These are phyloP conservation scores for Pelargonium citronellum DNA, from an alignment of 441 rosid species.

Conservation along the genomic window DNA sequence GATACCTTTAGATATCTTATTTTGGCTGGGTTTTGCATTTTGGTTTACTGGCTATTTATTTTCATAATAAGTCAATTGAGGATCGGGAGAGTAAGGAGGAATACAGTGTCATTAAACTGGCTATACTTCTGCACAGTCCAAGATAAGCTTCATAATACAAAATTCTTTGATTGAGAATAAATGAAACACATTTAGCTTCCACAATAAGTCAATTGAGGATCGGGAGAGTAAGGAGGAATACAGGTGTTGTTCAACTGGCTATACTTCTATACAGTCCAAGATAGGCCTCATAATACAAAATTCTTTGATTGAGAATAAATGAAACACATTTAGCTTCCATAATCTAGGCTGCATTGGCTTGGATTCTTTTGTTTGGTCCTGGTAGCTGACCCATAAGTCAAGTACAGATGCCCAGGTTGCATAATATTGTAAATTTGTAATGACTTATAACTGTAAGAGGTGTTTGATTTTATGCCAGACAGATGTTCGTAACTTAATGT, in stretches of 20 bases:
- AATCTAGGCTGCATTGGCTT: not conserved
- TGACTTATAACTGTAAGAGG: not conserved
- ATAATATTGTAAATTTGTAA: not conserved
- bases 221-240: not conserved
- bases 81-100: not conserved
- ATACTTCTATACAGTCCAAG: not conserved
- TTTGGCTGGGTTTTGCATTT: not conserved
- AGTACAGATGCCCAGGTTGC: not conserved
- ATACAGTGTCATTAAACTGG: not conserved
- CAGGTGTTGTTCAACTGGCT: not conserved
- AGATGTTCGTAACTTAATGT: not conserved
- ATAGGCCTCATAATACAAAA: not conserved
- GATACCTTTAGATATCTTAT: not conserved
- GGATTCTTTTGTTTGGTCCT: not conserved
- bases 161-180: not conserved
- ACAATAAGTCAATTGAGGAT: constrained; percentile 1
- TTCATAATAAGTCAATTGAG: constrained; percentile 1
- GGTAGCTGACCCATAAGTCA: constrained; percentile 1
- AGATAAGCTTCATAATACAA: not conserved
- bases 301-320: not conserved
- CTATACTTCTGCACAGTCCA: not conserved
- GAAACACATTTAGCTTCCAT: not conserved
- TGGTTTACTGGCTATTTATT: not conserved
- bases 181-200: not conserved
- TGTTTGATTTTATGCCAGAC: constrained; percentile 9